Evolutionary conservation across 2,329 filamentous ascomycete species (phyloP).

Genomic region (Ceratocystis papillata): DNA sequence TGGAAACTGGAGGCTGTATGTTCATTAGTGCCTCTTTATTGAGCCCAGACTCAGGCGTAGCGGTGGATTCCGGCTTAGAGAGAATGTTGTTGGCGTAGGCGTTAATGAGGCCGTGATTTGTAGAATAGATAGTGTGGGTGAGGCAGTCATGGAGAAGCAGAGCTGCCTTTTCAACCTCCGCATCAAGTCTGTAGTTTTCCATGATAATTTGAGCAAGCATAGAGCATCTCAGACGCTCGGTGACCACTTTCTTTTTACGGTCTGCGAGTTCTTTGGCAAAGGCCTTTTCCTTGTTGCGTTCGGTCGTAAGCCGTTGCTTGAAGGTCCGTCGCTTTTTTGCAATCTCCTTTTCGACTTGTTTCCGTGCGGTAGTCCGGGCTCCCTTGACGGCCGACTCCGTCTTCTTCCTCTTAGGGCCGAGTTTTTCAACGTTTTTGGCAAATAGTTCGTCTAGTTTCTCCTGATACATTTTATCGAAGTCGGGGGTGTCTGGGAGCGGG

Average conservation of each 20-base stretch:
- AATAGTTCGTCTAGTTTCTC: background rate
- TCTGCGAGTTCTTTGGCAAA: background rate
- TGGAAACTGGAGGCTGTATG: background rate
- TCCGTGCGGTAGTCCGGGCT: background rate
- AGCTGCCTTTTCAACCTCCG: slow-evolving; percentile 36
- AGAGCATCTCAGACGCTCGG: background rate
- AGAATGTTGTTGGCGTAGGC: slow-evolving; percentile 6
- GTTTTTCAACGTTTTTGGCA: background rate
- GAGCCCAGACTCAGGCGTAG: background rate
- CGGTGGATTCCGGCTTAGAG: background rate
- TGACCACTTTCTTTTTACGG: background rate
- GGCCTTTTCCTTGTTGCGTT: background rate
- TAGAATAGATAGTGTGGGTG: slow-evolving; percentile 33
- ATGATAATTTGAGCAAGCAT: slow-evolving; percentile 13
- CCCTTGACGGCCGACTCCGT: slow-evolving; percentile 1
- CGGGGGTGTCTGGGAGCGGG: background rate
- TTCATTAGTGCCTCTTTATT: background rate
- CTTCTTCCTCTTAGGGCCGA: slow-evolving; percentile 8
- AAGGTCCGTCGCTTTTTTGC: background rate
- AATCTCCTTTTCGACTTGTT: background rate
- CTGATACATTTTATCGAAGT: background rate
- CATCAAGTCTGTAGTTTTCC: slow-evolving; percentile 26
- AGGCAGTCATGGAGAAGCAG: background rate
- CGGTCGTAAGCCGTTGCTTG: background rate
- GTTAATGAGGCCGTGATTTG: slow-evolving; percentile 5